Evolutionary conservation across 2,329 filamentous ascomycete species (phyloP).

Genomic region (Coniochaeta hoffmannii): DNA sequence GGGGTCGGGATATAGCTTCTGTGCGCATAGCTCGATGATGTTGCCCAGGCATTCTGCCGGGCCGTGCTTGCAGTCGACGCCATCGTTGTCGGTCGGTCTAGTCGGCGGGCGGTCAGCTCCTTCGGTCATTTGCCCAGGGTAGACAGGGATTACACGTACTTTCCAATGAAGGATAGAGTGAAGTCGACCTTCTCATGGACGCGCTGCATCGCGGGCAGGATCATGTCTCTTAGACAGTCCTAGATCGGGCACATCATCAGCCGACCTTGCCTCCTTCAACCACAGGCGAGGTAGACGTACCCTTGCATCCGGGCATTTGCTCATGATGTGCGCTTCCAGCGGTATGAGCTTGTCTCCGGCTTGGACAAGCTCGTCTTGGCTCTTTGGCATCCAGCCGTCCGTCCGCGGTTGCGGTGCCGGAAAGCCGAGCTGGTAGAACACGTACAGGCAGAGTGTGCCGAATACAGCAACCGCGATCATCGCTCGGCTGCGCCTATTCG

Average conservation of each 20-base stretch:
- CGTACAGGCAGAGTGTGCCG: constrained; percentile 6
- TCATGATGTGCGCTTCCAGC: constrained; percentile 93
- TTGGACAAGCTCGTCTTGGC: background rate
- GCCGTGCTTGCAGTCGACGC: constrained; percentile 83
- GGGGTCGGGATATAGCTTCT: constrained; percentile 71
- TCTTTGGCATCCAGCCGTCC: background rate
- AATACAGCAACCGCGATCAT: constrained; percentile 6
- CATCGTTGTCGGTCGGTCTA: constrained; percentile 68
- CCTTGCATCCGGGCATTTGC: constrained; percentile 87
- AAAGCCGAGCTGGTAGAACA: constrained; percentile 5
- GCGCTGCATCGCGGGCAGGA: constrained; percentile 81
- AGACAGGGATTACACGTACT: constrained; percentile 34
- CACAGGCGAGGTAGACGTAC: constrained; percentile 24
- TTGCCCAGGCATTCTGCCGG: constrained; percentile 86
- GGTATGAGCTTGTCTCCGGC: constrained; percentile 46
- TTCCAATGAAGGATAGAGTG: constrained; percentile 81
- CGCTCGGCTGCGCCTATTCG: constrained; percentile 6
- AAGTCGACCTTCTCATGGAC: constrained; percentile 84
- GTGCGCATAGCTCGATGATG: constrained; percentile 88
- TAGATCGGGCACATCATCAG: constrained; percentile 14
- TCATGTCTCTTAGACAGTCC: constrained; percentile 72
- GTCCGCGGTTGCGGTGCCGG: background rate
- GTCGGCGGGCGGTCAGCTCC: background rate
- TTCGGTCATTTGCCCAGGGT: background rate
- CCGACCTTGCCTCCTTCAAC: background rate